Base-by-base conservation (phyloP, 768 basidiomycete genomes). In the Phaeotremella fagi region DNA sequence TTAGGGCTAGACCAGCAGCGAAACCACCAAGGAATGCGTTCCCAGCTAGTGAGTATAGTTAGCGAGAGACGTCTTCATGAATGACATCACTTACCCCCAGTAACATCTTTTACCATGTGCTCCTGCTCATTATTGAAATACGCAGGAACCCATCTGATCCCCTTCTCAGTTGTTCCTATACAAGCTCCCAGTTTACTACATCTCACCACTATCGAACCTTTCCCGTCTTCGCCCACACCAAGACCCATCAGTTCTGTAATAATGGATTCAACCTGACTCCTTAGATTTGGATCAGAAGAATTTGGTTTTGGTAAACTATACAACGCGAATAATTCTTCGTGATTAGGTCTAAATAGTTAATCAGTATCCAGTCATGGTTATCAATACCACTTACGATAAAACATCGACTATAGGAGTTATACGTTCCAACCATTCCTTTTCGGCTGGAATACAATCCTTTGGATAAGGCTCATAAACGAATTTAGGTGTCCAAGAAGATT, bases 401-500 rank as follows among this genome's bases (percentile, higher is more conserved):
- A 70, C 61, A 12, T 62, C 50, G 0, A 70, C 38, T 11, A 44
- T 26, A 3, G 43, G 38, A 4, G 55, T 20, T 18, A 59, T 50
- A 23, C 47, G 16, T 44, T 70, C 66, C n/a, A 70, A 38, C 58
- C 54, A 63, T n/a, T 54, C 52, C 24, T 43, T 46, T 37, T 70
- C 61, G 4, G 52, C 63, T 11, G 59, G 22, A 52, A 61, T 56
- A 54, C 68, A 70, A 15, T 53, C 52, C 3, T 51, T 49, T 18
- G 68, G 68, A 4, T 61, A 56, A 27, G 68, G 68, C 48, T 70
- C 68, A 42, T 57, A 70, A 2, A 70, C 63, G n/a, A 70, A 57
- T 35, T 62, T 65, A 2, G 68, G 68, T 14, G 22, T 28, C 68
- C 68, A 70, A 16, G 31, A 33, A 16, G 31, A 33, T 7, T 7